Conservation (phyloP, 208 protist genomes). For the Trypanosoma rangeli region DNA sequence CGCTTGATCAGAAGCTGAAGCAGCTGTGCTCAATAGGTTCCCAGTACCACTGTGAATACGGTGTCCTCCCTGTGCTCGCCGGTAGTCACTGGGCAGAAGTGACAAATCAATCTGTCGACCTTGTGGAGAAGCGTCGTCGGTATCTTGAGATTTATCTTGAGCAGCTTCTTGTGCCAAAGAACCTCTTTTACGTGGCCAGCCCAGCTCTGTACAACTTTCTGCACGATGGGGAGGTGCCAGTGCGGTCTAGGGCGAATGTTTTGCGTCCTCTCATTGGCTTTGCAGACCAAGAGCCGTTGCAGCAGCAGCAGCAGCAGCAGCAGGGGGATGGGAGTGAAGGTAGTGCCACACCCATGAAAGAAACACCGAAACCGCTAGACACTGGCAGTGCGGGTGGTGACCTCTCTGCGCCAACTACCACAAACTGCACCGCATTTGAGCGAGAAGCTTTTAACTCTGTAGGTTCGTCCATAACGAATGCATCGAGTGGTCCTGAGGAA, state of each 20-base stretch:
- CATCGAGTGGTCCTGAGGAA: background rate
- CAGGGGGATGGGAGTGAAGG: background rate
- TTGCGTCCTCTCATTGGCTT: conserved; percentile 33
- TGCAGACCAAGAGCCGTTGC: background rate
- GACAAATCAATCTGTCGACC: conserved; percentile 81
- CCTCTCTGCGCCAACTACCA: background rate
- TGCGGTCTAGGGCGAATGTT: conserved; percentile 18
- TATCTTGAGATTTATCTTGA: conserved; percentile 86
- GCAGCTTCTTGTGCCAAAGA: conserved; percentile 76
- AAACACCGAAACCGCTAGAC: background rate
- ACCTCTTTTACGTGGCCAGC: conserved; percentile 73
- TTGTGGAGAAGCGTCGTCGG: conserved; percentile 73
- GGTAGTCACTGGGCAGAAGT: conserved; percentile 86
- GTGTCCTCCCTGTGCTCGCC: conserved; percentile 75
- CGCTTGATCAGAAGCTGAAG: conserved; percentile 62
- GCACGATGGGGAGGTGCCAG: conserved; percentile 75
- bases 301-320: background rate
- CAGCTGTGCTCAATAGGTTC: conserved; percentile 43
- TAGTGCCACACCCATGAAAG: background rate
- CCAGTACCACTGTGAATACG: conserved; percentile 60
- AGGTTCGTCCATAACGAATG: background rate
- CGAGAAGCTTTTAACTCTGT: background rate
- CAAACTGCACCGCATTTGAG: background rate
- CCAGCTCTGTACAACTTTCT: conserved; percentile 76
- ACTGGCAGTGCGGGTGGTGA: background rate